These are phyloP conservation scores for Nannochloropsis oceanica DNA, from an alignment of 108 stramenopile species.

Conservation along the genomic window DNA sequence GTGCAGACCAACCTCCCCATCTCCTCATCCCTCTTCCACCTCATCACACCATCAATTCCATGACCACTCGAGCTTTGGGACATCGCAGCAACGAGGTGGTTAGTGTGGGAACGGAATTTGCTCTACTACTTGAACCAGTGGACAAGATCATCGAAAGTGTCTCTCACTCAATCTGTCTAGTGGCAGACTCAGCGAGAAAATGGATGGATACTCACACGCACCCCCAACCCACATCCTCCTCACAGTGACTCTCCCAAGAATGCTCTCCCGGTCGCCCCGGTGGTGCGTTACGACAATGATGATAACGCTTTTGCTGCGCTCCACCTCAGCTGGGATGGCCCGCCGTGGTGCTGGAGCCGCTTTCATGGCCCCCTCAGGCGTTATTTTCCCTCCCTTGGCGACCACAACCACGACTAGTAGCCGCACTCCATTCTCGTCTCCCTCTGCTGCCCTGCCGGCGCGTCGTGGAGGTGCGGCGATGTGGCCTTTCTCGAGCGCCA, in stretches of 20 bases:
- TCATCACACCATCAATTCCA: too few relatives aligned
- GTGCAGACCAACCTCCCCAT: too few relatives aligned
- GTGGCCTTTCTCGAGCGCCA: not conserved
- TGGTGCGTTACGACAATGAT: not conserved
- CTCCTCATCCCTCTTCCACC: too few relatives aligned
- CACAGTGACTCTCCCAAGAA: not conserved
- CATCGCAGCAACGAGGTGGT: too few relatives aligned
- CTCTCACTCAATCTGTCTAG: too few relatives aligned
- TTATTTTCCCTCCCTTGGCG: not conserved
- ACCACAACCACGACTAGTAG: not conserved
- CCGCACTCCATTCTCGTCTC: not conserved
- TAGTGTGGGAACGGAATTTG: too few relatives aligned
- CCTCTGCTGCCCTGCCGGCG: not conserved
- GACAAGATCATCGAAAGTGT: too few relatives aligned
- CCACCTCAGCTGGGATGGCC: not conserved
- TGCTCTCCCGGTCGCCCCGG: not conserved
- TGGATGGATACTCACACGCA: not conserved
- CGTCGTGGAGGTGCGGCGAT: not conserved
- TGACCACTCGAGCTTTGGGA: too few relatives aligned
- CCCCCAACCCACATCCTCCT: not conserved
- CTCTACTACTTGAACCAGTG: too few relatives aligned
- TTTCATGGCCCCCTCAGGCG: not conserved
- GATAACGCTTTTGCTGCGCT: not conserved
- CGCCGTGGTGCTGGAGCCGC: not conserved
- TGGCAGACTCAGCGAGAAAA: too few relatives aligned